phyloP scores from a whole-genome alignment of 2,329 filamentous ascomycete genomes.

The Sphaerulina musiva region DNA sequence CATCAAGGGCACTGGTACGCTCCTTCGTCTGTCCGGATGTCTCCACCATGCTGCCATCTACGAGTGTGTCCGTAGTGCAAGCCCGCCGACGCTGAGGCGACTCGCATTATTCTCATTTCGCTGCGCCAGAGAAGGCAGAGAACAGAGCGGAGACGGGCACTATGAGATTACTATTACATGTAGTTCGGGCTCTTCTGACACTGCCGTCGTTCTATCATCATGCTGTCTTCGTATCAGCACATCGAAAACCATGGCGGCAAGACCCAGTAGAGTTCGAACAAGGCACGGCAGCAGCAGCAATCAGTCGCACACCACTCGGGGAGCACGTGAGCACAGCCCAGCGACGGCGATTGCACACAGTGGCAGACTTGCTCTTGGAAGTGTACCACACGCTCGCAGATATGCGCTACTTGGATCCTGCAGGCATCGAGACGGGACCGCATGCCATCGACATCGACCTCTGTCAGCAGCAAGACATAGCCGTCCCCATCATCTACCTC shows the following conservation, averaged over 20 bases:
- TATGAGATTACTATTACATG: neutral
- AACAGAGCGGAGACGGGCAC: neutral
- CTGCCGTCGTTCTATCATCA: neutral
- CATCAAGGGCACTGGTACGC: no score
- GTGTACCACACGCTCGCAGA: constrained; percentile 1
- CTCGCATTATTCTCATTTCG: no score
- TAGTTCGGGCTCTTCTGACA: neutral
- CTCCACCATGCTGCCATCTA: neutral
- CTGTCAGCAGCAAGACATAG: neutral
- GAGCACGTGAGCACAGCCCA: neutral
- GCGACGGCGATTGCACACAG: neutral
- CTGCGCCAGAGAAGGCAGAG: neutral
- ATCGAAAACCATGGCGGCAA: neutral
- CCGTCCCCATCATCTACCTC: neutral
- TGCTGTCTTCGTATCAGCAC: neutral
- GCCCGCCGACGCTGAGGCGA: neutral
- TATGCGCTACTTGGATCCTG: constrained; percentile 4
- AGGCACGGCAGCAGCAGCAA: neutral
- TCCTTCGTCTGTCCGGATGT: neutral
- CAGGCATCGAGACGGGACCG: neutral
- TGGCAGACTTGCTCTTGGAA: constrained; percentile 1
- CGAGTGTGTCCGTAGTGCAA: neutral
- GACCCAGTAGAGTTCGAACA: neutral
- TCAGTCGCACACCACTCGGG: neutral
- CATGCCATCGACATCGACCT: constrained; percentile 1